phyloP scores from a whole-genome alignment of 495 filamentous ascomycete species.

The Xylaria bambusicola region DNA sequence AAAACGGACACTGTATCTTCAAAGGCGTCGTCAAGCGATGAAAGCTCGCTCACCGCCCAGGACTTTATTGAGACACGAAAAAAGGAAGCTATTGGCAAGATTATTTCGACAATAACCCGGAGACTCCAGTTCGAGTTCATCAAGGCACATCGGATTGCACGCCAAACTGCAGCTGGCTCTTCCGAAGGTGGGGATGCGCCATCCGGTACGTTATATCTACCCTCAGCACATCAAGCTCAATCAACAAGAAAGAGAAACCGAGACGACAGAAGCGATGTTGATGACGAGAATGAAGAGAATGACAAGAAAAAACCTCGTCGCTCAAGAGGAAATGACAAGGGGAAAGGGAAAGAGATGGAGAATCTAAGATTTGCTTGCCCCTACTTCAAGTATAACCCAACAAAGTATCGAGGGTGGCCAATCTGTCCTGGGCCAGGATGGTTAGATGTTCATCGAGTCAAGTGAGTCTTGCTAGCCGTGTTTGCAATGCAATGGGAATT shows the following conservation, averaged over 20 bases:
- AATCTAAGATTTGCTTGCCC: constrained; percentile 34
- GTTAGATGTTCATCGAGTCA: constrained; percentile 39
- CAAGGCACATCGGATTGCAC: background rate
- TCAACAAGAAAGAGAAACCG: background rate
- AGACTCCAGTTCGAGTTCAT: background rate
- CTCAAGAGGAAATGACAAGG: background rate
- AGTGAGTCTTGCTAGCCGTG: constrained; percentile 23
- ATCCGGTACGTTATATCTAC: background rate
- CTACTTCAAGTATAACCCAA: constrained; percentile 35
- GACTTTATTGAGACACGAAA: background rate
- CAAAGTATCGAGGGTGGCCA: constrained; percentile 35
- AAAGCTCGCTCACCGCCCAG: background rate
- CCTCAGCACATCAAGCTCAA: background rate
- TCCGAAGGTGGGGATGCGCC: background rate
- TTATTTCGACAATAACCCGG: background rate
- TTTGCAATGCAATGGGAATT: background rate
- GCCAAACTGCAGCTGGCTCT: background rate
- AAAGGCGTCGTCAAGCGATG: background rate
- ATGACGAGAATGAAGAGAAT: background rate
- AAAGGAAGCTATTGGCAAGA: background rate
- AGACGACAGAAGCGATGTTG: background rate
- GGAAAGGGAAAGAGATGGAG: constrained; percentile 5
- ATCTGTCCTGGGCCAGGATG: constrained; percentile 37
- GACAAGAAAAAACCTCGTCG: background rate
- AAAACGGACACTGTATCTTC: background rate